Evolutionary conservation across 352 stramenopile genomes (phyloP).

Genomic region (Blastocystis sp.): DNA sequence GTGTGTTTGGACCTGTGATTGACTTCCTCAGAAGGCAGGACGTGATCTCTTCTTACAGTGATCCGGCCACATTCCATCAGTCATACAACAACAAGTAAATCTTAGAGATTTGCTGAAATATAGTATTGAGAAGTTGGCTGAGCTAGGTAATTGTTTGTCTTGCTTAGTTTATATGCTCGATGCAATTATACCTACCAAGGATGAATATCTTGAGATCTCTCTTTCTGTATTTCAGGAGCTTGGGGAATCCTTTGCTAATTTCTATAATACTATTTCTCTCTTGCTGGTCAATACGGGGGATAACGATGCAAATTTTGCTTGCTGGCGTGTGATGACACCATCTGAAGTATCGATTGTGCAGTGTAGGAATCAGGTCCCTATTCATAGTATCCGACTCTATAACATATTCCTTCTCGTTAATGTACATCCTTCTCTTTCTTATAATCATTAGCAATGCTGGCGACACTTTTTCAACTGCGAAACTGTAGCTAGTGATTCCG

Average conservation of each 20-base stretch:
- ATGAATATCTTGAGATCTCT: slow-evolving; percentile 10
- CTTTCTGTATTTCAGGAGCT: background rate
- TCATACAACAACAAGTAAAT: background rate
- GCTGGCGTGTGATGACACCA: slow-evolving; percentile 3
- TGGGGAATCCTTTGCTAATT: background rate
- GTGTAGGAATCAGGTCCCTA: background rate
- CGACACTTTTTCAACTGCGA: slow-evolving; percentile 24
- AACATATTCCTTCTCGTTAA: slow-evolving; percentile 6
- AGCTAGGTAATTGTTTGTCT: background rate
- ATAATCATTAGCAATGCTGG: background rate
- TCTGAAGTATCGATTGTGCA: background rate
- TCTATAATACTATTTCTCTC: background rate
- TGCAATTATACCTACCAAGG: background rate
- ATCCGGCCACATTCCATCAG: background rate
- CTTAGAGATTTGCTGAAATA: background rate
- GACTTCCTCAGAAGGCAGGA: background rate
- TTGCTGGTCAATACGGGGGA: background rate
- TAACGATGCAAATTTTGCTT: background rate
- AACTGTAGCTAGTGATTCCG: background rate
- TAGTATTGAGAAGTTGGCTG: slow-evolving; percentile 22
- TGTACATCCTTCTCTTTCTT: background rate
- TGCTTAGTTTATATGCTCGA: slow-evolving; percentile 18
- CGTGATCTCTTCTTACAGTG: background rate
- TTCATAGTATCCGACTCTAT: slow-evolving; percentile 1
- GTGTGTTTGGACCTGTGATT: slow-evolving; percentile 19